Conservation (phyloP, 2,329 filamentous ascomycete species). For the Ceratocystis albifundus region DNA sequence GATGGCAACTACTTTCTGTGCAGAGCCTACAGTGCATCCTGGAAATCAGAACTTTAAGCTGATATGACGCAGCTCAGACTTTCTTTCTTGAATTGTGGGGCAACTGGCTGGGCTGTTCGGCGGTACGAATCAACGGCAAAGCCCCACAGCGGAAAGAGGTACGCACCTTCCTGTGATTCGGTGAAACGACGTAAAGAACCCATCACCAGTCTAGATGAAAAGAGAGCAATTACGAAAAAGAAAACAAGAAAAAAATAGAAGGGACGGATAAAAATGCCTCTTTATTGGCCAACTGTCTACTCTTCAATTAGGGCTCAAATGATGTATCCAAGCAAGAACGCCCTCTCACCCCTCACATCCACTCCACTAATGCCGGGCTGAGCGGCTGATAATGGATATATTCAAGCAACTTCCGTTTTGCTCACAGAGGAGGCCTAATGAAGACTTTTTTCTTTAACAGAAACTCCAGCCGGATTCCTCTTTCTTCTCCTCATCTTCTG, state of each 20-base stretch:
- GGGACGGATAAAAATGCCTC: not conserved
- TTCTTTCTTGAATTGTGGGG: conserved; percentile 4
- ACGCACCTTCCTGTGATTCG: not conserved
- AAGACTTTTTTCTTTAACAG: not conserved
- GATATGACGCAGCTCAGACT: conserved; percentile 2
- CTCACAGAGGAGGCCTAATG: not conserved
- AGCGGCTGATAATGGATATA: no score
- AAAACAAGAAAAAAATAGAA: not conserved
- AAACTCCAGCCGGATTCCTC: no score
- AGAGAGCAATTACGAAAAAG: not conserved
- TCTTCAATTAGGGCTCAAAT: not conserved
- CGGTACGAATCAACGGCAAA: not conserved
- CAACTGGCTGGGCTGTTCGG: not conserved
- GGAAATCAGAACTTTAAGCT: conserved; percentile 11
- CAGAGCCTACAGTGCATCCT: not conserved
- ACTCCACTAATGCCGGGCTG: not conserved
- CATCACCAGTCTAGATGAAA: not conserved
- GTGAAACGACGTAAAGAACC: not conserved
- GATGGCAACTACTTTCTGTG: not conserved
- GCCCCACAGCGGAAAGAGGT: not conserved
- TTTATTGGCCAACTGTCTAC: not conserved
- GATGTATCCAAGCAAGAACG: not conserved
- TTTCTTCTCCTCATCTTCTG: not conserved
- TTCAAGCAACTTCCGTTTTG: not conserved
- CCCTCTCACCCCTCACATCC: no score